phyloP scores from a whole-genome alignment of 2,329 filamentous ascomycete genomes.

The Penicillium sp. region DNA sequence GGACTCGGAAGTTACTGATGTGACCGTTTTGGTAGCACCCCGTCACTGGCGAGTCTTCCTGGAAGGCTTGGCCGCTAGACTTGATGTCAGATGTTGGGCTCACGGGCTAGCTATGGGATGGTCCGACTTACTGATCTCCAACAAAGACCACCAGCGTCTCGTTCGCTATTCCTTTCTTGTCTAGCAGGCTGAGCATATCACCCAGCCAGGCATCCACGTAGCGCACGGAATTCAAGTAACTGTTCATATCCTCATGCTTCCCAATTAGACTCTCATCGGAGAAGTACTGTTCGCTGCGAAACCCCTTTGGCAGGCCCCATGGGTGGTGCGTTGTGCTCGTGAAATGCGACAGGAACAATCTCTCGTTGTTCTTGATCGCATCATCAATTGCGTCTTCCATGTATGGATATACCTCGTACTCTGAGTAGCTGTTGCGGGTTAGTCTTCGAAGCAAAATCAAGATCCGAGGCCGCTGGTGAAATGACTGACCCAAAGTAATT shows the following conservation, averaged over 20 bases:
- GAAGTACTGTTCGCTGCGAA: constrained; percentile 32
- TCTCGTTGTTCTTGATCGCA: constrained; percentile 25
- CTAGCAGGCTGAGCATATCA: constrained; percentile 43
- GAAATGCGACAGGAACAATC: constrained; percentile 37
- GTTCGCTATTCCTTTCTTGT: constrained; percentile 47
- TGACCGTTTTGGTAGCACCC: constrained; percentile 50
- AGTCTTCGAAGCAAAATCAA: background rate
- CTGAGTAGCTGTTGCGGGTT: constrained; percentile 22
- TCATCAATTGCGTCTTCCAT: constrained; percentile 36
- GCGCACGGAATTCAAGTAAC: constrained; percentile 46
- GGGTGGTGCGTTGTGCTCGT: constrained; percentile 46
- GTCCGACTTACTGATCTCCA: constrained; percentile 40
- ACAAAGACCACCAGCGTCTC: constrained; percentile 50
- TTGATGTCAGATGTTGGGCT: background rate
- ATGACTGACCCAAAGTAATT: constrained; percentile 49
- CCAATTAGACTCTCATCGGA: constrained; percentile 17
- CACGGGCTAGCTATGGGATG: background rate
- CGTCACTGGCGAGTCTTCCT: constrained; percentile 41
- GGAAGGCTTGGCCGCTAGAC: constrained; percentile 45
- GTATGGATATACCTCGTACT: constrained; percentile 16
- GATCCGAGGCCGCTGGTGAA: background rate
- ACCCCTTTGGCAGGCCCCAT: constrained; percentile 40
- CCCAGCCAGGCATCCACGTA: constrained; percentile 46
- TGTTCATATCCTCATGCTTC: constrained; percentile 42
- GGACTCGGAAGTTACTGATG: constrained; percentile 48